A percentile compares a stretch with the other conserved stretches of the same genome.
Evolutionary conservation across 768 basidiomycete genomes (phyloP).

Genomic region (Hygrophorus russula): DNA sequence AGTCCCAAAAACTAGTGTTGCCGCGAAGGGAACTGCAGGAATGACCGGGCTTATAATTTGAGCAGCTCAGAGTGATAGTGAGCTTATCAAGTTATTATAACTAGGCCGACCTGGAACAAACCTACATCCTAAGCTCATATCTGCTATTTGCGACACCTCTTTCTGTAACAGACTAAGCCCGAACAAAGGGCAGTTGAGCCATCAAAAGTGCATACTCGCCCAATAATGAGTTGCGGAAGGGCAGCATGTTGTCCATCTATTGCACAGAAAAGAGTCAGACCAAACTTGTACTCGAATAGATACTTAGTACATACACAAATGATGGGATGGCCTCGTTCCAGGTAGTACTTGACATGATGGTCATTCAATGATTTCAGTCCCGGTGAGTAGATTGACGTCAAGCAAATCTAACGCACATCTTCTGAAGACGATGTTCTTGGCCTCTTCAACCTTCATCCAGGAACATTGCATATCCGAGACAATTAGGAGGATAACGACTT

Average conservation of each 20-base stretch:
- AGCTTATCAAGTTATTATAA: too few relatives aligned
- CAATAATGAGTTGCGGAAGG: slow-evolving; percentile 62
- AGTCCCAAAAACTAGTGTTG: too few relatives aligned
- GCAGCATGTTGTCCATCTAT: slow-evolving; percentile 76
- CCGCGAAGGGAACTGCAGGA: too few relatives aligned
- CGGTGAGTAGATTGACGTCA: slow-evolving; percentile 75
- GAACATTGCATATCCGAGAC: slow-evolving; percentile 78
- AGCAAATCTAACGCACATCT: slow-evolving; percentile 66
- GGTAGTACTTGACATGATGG: slow-evolving; percentile 64
- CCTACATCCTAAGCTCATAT: slow-evolving; percentile 47
- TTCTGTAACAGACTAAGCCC: slow-evolving; percentile 50
- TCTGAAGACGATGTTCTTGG: slow-evolving; percentile 42
- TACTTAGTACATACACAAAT: slow-evolving; percentile 51
- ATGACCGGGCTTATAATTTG: too few relatives aligned
- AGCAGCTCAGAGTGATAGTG: too few relatives aligned
- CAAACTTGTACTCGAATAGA: neutral
- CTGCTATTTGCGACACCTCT: slow-evolving; percentile 45
- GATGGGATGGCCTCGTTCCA: slow-evolving; percentile 53
- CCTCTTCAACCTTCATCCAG: slow-evolving; percentile 50
- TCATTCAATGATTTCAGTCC: slow-evolving; percentile 49
- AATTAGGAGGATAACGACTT: slow-evolving; percentile 54
- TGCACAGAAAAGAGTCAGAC: slow-evolving; percentile 3
- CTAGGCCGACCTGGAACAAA: slow-evolving; percentile 10
- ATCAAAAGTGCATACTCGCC: slow-evolving; percentile 76
- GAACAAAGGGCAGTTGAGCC: slow-evolving; percentile 58